A percentile compares a stretch with the other conserved stretches of the same genome.
These are phyloP conservation scores for Hypoxylon sp. DNA, from an alignment of 2,329 filamentous ascomycete genomes.

Conservation along the genomic window DNA sequence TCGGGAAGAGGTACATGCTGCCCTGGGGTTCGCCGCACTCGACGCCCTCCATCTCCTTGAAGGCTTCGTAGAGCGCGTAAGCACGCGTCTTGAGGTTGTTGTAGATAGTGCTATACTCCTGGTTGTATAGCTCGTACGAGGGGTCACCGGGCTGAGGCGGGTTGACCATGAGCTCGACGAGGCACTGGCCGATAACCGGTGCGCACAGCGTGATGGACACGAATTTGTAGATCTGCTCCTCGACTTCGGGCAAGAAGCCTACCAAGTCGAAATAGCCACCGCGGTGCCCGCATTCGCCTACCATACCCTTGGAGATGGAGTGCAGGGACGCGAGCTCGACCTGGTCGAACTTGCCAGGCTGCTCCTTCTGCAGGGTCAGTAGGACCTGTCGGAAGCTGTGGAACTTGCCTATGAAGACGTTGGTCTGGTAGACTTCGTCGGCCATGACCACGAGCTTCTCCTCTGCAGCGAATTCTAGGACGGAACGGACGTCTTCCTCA, in stretches of 20 bases:
- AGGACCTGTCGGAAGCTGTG: conserved; percentile 94
- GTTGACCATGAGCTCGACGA: conserved; percentile 98
- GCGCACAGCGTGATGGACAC: conserved; percentile 97
- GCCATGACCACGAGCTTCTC: conserved; percentile 91
- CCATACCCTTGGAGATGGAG: conserved; percentile 97
- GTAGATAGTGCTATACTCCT: conserved; percentile 88
- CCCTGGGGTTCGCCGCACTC: conserved; percentile 91
- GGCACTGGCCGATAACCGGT: conserved; percentile 94
- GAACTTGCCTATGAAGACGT: conserved; percentile 95
- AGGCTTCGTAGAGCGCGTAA: conserved; percentile 87
- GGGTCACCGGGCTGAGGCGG: conserved; percentile 87
- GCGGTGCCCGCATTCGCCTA: conserved; percentile 97
- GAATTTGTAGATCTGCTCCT: conserved; percentile 98
- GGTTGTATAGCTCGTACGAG: conserved; percentile 83
- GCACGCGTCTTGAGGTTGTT: conserved; percentile 83
- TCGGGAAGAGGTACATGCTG: conserved; percentile 99
- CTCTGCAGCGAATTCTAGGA: conserved; percentile 88
- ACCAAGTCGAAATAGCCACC: conserved; percentile 98
- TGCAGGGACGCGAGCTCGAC: conserved; percentile 94
- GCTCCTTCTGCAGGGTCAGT: conserved; percentile 81
- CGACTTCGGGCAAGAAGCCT: conserved; percentile 86
- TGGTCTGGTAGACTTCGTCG: conserved; percentile 99
- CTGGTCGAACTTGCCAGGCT: conserved; percentile 81
- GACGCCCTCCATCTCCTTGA: conserved; percentile 95
- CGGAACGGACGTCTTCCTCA: conserved; percentile 81